A percentile compares a stretch with the other conserved stretches of the same genome.
Conservation (phyloP, 2,329 filamentous ascomycete genomes). For the Rhytidhysteron rufulum region DNA sequence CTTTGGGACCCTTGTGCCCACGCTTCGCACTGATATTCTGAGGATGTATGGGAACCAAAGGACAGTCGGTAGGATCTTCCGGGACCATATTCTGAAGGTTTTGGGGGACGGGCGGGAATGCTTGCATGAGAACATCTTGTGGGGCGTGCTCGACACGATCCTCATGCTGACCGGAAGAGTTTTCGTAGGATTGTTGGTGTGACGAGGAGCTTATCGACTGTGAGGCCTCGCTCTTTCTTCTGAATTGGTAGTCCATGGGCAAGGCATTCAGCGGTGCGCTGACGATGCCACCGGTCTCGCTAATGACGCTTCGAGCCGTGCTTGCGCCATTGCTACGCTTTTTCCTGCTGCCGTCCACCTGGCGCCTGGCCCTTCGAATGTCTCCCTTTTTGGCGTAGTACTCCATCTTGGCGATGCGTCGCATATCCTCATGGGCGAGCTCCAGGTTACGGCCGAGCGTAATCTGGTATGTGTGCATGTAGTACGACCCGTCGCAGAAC, state of each 20-base stretch:
- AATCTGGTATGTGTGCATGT: conserved; percentile 72
- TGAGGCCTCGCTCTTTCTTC: conserved; percentile 34
- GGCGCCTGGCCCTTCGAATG: conserved; percentile 17
- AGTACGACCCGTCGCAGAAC: conserved; percentile 72
- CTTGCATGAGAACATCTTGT: conserved; percentile 32
- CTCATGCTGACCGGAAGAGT: conserved; percentile 21
- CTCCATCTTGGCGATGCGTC: conserved; percentile 38
- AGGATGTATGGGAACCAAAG: conserved; percentile 70
- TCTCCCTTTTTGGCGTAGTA: conserved; percentile 23
- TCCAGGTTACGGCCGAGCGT: conserved; percentile 67
- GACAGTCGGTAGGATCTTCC: conserved; percentile 56
- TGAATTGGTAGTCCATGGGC: conserved; percentile 32
- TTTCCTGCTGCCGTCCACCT: conserved; percentile 32
- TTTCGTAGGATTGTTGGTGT: conserved; percentile 33
- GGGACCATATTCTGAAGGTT: conserved; percentile 59
- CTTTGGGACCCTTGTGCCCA: conserved; percentile 62
- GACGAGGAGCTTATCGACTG: conserved; percentile 52
- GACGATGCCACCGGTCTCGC: conserved; percentile 66
- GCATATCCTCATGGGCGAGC: conserved; percentile 48
- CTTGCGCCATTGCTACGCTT: conserved; percentile 48
- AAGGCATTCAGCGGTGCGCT: conserved; percentile 28
- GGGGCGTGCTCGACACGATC: conserved; percentile 28
- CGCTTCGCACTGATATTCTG: conserved; percentile 33
- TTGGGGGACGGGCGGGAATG: conserved; percentile 30
- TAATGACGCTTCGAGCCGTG: conserved; percentile 58